phyloP scores from a whole-genome alignment of 148 eudicot species.

The Vaccinium corymbosum region DNA sequence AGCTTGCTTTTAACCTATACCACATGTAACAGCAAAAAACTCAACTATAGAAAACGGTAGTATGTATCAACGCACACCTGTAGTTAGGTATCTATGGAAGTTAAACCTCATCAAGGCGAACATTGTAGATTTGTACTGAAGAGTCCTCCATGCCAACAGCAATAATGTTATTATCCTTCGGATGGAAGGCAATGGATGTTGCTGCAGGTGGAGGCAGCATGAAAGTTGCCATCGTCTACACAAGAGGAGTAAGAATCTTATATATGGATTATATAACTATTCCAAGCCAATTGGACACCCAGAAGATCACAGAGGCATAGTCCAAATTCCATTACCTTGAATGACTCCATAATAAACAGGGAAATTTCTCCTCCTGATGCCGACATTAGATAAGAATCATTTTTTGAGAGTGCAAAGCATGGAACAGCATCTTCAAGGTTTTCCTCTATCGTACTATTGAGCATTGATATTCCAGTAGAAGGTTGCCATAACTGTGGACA shows the following conservation, averaged over 20 bases:
- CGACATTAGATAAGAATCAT: conserved; percentile 57
- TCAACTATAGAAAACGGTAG: not conserved
- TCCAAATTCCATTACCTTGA: conserved; percentile 35
- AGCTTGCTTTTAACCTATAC: conserved; percentile 47
- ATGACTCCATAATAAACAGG: conserved; percentile 47
- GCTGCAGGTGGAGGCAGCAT: conserved; percentile 66
- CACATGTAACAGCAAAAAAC: conserved; percentile 9
- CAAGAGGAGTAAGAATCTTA: not conserved
- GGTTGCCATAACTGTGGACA: conserved; percentile 62
- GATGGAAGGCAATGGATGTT: conserved; percentile 62
- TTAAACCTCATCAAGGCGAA: conserved; percentile 65
- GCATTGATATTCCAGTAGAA: conserved; percentile 52
- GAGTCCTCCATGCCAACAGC: conserved; percentile 69
- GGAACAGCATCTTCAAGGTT: conserved; percentile 54
- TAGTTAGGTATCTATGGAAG: not conserved
- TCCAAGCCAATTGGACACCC: not conserved
- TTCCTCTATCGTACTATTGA: conserved; percentile 43
- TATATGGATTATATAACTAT: not conserved
- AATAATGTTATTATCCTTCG: conserved; percentile 59
- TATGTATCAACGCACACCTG: not conserved
- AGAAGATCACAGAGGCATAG: not conserved
- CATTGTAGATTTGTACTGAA: conserved; percentile 56
- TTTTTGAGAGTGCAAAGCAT: conserved; percentile 59
- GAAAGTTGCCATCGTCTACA: conserved; percentile 64
- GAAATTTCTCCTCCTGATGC: conserved; percentile 64